phyloP scores from a whole-genome alignment of 768 basidiomycete species.

The Cubamyces sp. region DNA sequence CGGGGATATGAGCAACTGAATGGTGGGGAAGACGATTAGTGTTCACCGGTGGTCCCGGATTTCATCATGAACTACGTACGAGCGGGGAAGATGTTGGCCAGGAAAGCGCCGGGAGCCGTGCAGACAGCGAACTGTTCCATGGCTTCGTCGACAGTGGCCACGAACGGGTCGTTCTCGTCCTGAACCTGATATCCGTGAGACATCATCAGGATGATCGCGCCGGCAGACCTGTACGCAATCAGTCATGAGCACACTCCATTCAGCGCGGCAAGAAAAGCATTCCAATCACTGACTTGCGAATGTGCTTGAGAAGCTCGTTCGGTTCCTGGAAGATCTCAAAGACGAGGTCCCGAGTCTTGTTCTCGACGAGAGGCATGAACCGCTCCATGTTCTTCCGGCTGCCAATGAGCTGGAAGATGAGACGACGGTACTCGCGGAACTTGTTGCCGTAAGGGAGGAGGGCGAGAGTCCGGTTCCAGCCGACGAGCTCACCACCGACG shows the following conservation, averaged over 20 bases:
- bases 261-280: background rate
- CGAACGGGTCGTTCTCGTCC: constrained; percentile 41
- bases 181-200: constrained; percentile 35
- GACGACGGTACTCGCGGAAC: constrained; percentile 33
- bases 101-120: constrained; percentile 35
- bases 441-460: constrained; percentile 32
- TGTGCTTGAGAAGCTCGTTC: constrained; percentile 28
- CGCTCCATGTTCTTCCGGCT: constrained; percentile 30
- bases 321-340: constrained; percentile 35
- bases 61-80: constrained; percentile 20
- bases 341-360: constrained; percentile 38
- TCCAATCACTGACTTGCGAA: constrained; percentile 35
- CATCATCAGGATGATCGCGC: constrained; percentile 35
- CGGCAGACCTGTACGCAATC: constrained; percentile 25
- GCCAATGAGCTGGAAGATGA: constrained; percentile 30
- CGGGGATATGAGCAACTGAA: constrained; percentile 41
- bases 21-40: background rate
- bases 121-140: constrained; percentile 30
- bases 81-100: constrained; percentile 37
- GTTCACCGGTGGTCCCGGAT: no score
- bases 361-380: constrained; percentile 36
- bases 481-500: constrained; percentile 35
- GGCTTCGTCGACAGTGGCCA: constrained; percentile 40
- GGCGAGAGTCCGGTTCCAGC: constrained; percentile 31
- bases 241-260: background rate